A percentile compares a stretch with the other conserved stretches of the same genome.
Conservation (phyloP, 208 protist genomes). For the Leishmania mexicana region DNA sequence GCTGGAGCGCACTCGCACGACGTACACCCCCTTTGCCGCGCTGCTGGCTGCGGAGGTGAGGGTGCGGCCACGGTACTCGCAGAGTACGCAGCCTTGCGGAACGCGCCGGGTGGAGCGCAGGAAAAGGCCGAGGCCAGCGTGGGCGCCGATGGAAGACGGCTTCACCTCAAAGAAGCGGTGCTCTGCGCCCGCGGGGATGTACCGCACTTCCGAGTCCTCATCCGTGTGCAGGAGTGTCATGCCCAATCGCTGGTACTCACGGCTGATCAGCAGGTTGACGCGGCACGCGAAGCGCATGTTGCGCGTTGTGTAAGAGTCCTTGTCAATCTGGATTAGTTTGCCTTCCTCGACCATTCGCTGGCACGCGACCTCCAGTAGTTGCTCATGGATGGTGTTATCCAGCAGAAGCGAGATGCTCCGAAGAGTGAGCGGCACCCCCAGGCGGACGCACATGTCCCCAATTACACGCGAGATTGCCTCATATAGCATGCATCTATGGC, state of each 20-base stretch:
- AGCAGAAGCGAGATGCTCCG: conserved; percentile 50
- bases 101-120: conserved; percentile 63
- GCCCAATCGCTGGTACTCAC: conserved; percentile 81
- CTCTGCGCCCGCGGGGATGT: conserved; percentile 68
- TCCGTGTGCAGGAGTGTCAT: conserved; percentile 69
- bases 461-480: conserved; percentile 64
- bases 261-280: conserved; percentile 65
- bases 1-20: conserved; percentile 72
- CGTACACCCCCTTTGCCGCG: conserved; percentile 52
- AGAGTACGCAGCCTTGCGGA: conserved; percentile 76
- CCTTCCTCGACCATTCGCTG: conserved; percentile 67
- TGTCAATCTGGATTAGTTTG: conserved; percentile 48
- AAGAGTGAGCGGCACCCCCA: conserved; percentile 63
- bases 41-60: conserved; percentile 33
- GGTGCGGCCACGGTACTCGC: conserved; percentile 76
- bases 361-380: conserved; percentile 63
- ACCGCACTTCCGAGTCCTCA: conserved; percentile 44
- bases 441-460: conserved; percentile 64
- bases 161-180: conserved; percentile 85
- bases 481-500: conserved; percentile 74
- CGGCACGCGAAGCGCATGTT: conserved; percentile 39
- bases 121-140: conserved; percentile 80
- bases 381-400: conserved; percentile 52
- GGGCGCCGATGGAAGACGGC: conserved; percentile 54
- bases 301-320: conserved; percentile 61